Evolutionary conservation across 371 early-diverging fungal genomes (phyloP), one percentile per base, ranked within the genome.

Genomic region (Chytridium lagenaria): DNA sequence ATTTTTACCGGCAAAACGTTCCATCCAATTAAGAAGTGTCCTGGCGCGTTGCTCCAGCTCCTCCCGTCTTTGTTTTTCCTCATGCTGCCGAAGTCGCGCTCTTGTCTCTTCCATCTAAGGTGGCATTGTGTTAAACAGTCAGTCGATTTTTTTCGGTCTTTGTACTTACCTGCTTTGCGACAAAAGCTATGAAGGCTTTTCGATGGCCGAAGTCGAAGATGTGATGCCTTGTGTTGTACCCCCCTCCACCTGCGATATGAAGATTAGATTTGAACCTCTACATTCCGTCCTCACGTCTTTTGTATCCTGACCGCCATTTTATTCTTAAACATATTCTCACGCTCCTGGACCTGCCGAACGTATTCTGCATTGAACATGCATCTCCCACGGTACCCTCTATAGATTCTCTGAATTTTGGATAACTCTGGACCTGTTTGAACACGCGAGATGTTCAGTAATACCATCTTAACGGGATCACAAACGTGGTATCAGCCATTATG

Each of bases 161-260:
- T 40, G 28, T n/a, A 26, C 55, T 15, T 75, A 74, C 84, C 75
- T 78, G 77, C 28, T 52, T 26, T 22, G 69, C 59, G 23, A 82
- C 51, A 0, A 55, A 23, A 10, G 52, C 59, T 5, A 84, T 74
- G 69, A 79, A 81, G 2, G 23, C 57, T 61, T 81, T 82, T 1
- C 85, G 79, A 23, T 36, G 38, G 67, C 73, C 67, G 69, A 63
- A 84, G 70, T 84, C 77, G 59, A 82, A 82, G 10, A 63, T 71
- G 63, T 65, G 23, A 67, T 79, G 78, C 7, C 85, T 73, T 19
- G 61, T 72, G 51, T 61, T 26, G 65, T 74, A 82, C 10, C 81
- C 85, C n/a, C 22, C 80, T 68, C 83, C 83, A 84, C 50, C 82
- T 82, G 63, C 19, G 7, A 16, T 16, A 31, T 19, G 40, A 38